Evolutionary conservation across 1,139 yeast genomes (phyloP).

Genomic region (Eremothecium coryli): DNA sequence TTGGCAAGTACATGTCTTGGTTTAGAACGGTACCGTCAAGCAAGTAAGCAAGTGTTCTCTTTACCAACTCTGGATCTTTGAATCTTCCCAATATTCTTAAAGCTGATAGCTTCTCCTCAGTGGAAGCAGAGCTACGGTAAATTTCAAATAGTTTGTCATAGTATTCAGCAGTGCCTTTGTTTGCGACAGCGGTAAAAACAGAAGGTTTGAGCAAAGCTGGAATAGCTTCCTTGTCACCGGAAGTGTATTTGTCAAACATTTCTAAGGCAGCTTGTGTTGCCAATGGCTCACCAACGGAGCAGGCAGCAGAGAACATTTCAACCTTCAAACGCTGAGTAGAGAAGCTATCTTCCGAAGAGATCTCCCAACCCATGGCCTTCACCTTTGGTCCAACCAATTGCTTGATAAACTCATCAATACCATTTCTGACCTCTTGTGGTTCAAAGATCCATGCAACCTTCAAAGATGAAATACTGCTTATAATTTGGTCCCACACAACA

Average conservation of each 20-base stretch:
- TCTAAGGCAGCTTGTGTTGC: constrained; percentile 46
- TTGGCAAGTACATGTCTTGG: constrained; percentile 77
- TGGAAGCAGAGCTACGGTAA: constrained; percentile 55
- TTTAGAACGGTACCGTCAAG: constrained; percentile 63
- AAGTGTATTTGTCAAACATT: constrained; percentile 49
- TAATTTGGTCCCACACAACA: constrained; percentile 73
- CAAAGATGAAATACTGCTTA: constrained; percentile 45
- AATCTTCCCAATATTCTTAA: constrained; percentile 69
- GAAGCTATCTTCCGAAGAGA: constrained; percentile 53
- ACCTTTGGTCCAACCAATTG: constrained; percentile 54
- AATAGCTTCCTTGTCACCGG: constrained; percentile 58
- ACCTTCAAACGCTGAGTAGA: constrained; percentile 70
- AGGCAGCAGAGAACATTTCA: constrained; percentile 61
- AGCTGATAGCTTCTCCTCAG: constrained; percentile 71
- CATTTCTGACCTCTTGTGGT: constrained; percentile 44
- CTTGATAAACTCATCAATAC: constrained; percentile 50
- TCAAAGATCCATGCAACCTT: constrained; percentile 66
- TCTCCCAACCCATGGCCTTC: constrained; percentile 59
- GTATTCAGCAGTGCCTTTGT: constrained; percentile 51
- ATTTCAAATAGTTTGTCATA: constrained; percentile 57
- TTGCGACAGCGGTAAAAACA: constrained; percentile 61
- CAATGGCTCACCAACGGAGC: constrained; percentile 46
- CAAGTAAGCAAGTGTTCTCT: constrained; percentile 51
- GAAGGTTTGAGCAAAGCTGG: constrained; percentile 74
- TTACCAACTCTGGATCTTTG: constrained; percentile 46